Evolutionary conservation across 2,329 filamentous ascomycete genomes (phyloP).

Genomic region (Hirsutella rhossiliensis): DNA sequence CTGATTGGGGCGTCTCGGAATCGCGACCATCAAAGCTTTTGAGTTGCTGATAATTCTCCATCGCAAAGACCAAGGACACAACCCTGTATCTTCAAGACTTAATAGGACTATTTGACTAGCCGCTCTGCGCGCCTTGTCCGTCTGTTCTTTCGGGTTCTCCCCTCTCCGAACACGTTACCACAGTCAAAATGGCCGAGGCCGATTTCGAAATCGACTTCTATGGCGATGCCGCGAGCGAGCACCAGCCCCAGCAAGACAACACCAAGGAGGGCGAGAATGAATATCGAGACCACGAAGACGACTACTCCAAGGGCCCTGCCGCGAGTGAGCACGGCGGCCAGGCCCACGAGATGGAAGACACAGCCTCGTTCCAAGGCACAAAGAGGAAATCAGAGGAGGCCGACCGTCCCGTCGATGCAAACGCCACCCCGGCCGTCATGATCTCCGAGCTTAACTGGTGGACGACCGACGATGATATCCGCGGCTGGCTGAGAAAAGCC

Average conservation of each 20-base stretch:
- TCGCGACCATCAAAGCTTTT: constrained; percentile 8
- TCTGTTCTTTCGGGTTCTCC: constrained; percentile 3
- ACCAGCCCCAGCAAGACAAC: constrained; percentile 18
- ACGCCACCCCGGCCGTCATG: constrained; percentile 60
- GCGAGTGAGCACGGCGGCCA: constrained; percentile 11
- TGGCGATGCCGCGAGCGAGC: constrained; percentile 42
- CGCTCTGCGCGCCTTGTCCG: background rate
- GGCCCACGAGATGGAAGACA: constrained; percentile 10
- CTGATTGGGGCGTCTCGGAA: constrained; percentile 2
- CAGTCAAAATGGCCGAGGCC: constrained; percentile 49
- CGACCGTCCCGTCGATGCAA: constrained; percentile 44
- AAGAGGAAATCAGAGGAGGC: constrained; percentile 51
- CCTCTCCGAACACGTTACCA: background rate
- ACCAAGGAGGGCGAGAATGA: constrained; percentile 26
- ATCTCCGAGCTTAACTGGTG: constrained; percentile 93
- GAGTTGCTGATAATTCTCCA: constrained; percentile 4
- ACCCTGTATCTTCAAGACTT: constrained; percentile 6
- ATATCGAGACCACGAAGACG: constrained; percentile 21
- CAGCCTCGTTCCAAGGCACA: constrained; percentile 30
- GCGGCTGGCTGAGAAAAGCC: constrained; percentile 73
- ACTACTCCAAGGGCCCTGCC: constrained; percentile 22
- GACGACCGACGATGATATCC: constrained; percentile 90
- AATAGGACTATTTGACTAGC: constrained; percentile 5
- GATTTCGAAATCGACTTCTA: constrained; percentile 66
- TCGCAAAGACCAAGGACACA: constrained; percentile 3